phyloP scores from a whole-genome alignment of 73 alveolate species.

The Effrenium voratum region DNA sequence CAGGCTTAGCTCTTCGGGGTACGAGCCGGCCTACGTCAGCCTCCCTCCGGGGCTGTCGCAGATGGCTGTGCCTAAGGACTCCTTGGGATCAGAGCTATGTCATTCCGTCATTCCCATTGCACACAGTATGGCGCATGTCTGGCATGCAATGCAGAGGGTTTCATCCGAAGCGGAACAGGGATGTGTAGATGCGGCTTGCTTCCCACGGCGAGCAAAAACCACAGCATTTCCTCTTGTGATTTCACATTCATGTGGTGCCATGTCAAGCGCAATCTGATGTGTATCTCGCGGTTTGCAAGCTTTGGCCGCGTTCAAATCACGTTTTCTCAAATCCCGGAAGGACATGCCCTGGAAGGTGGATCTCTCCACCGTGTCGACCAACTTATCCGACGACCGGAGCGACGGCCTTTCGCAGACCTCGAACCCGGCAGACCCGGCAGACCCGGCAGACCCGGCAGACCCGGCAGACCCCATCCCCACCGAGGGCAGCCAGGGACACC shows the following conservation, averaged over 20 bases:
- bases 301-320: too few relatives aligned
- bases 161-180: neutral
- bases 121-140: neutral
- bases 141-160: neutral
- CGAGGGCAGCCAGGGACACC: slow-evolving; percentile 58
- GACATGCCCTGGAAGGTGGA: slow-evolving; percentile 60
- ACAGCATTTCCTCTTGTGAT: neutral
- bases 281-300: too few relatives aligned
- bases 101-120: neutral
- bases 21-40: slow-evolving; percentile 63
- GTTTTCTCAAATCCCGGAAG: too few relatives aligned
- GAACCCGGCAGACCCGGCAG: slow-evolving; percentile 19
- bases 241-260: neutral
- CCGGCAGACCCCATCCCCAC: neutral
- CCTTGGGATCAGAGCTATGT: neutral
- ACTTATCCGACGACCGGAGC: too few relatives aligned
- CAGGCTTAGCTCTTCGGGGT: too few relatives aligned
- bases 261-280: neutral
- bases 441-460: neutral
- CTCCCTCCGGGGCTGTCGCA: slow-evolving; percentile 42
- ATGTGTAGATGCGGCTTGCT: neutral
- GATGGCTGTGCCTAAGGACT: neutral
- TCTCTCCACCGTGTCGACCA: slow-evolving; percentile 25
- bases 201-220: neutral
- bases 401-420: too few relatives aligned